phyloP scores from a whole-genome alignment of 2,329 filamentous ascomycete species.

The Diplodia sapinea region DNA sequence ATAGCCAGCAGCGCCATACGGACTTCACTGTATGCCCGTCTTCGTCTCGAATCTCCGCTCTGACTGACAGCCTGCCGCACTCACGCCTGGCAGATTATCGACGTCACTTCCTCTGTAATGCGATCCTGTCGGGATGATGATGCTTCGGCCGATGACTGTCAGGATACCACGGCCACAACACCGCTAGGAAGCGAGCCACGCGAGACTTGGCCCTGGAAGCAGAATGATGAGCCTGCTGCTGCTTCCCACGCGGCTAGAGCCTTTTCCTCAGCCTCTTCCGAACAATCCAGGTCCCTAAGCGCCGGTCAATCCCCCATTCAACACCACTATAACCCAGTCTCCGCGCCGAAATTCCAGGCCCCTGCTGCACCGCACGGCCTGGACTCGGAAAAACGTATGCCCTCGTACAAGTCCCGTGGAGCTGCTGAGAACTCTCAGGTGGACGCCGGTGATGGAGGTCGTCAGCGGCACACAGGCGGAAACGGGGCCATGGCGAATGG shows the following conservation, averaged over 20 bases:
- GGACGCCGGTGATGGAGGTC: not conserved
- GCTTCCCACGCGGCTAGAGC: not conserved
- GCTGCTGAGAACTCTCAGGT: not conserved
- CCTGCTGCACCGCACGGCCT: conserved; percentile 1
- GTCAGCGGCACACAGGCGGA: not conserved
- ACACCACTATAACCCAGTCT: not conserved
- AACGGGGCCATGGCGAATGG: not conserved
- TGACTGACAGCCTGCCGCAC: not conserved
- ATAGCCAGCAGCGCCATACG: conserved; percentile 21
- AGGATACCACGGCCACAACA: not conserved
- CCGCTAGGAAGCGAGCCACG: conserved; percentile 10
- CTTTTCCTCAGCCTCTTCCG: conserved; percentile 5
- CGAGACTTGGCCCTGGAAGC: conserved; percentile 13
- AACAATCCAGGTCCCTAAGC: conserved; percentile 8
- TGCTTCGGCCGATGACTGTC: conserved; percentile 14
- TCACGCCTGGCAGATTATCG: conserved; percentile 19
- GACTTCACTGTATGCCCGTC: conserved; percentile 28
- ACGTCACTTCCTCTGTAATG: conserved; percentile 27
- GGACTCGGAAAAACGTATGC: conserved; percentile 12
- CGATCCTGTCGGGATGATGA: conserved; percentile 25
- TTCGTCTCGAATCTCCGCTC: not conserved
- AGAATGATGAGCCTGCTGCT: not conserved
- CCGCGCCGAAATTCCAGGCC: conserved; percentile 2
- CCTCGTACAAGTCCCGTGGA: not conserved
- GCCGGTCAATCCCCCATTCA: conserved; percentile 8